Evolutionary conservation across 2,329 filamentous ascomycete genomes (phyloP), one percentile per base, ranked within the genome.

Genomic region (Lasiodiplodia sp.): DNA sequence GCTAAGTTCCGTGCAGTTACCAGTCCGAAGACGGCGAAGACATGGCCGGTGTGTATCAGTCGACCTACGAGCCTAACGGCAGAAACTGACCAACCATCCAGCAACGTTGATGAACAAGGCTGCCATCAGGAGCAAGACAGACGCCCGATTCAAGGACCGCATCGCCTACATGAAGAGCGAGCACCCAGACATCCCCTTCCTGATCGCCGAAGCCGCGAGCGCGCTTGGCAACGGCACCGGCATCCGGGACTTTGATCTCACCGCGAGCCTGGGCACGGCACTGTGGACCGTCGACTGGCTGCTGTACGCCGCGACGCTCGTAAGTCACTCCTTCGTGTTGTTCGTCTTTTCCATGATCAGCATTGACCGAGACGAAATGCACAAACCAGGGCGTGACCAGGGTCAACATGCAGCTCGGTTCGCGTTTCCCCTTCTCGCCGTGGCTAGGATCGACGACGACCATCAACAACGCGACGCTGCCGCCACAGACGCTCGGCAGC

Each of bases 251-350:
- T 67, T 57, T n/a, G 64, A 67, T 8, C 44, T 67, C n/a, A 57
- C 64, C 5, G 37, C 64, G 12, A 67, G 64, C 21, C 31, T 67
- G 64, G 64, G 64, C 6, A 67, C 64, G 2, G 64, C 64, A 25
- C 64, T 67, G 2, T 67, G 64, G 64, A 67, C 64, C 4, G 55
- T 67, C 14, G 64, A 67, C 52, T 67, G 64, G 64, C 28, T 67
- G n/a, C 53, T 67, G 5, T 67, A 67, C 40, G 34, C 14, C 14
- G 55, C 44, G 1, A 67, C 64, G 3, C 21, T 67, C 16, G 64
- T 67, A n/a, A 23, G 63, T 38, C 10, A 47, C 7, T 12, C 28
- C 28, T 28, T 28, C 28, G 28, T 28, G 28, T 28, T 28, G 28
- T 11, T n/a, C 8, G 16, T 2, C 16, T 3, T 37, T 52, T 52